Conservation (phyloP, 768 basidiomycete species). For the Lanmaoa rubissima region DNA sequence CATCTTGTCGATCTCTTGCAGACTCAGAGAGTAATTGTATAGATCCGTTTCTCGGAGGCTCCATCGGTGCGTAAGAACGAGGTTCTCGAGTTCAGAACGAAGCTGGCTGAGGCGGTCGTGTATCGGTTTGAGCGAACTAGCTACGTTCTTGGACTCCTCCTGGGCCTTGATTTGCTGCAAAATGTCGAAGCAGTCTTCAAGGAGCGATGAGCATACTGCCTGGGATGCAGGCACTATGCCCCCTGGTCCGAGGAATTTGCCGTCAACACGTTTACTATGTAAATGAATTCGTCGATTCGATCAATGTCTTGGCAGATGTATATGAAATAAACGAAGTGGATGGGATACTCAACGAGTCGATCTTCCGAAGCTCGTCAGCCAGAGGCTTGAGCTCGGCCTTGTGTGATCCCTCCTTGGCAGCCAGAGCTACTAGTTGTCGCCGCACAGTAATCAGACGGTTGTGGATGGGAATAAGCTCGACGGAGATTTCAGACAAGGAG, state of each 20-base stretch:
- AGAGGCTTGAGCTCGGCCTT: conserved; percentile 88
- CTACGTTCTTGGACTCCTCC: conserved; percentile 86
- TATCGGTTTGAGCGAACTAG: conserved; percentile 83
- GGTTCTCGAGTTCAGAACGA: conserved; percentile 82
- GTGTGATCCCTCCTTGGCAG: conserved; percentile 81
- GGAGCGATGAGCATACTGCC: conserved; percentile 83
- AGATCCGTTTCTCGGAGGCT: conserved; percentile 92
- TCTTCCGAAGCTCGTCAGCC: conserved; percentile 89
- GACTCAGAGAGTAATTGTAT: conserved; percentile 88
- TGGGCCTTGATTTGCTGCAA: conserved; percentile 92
- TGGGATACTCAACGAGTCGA: conserved; percentile 84
- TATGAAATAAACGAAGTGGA: conserved; percentile 23
- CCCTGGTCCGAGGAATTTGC: conserved; percentile 90
- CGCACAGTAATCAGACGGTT: conserved; percentile 85
- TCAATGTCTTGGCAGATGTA: conserved; percentile 20
- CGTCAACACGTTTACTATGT: conserved; percentile 84
- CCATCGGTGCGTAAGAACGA: conserved; percentile 96
- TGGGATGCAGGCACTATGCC: conserved; percentile 90
- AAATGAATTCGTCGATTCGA: background rate
- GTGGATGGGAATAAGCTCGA: conserved; percentile 89
- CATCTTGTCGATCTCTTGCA: conserved; percentile 98
- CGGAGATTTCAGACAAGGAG: conserved; percentile 82
- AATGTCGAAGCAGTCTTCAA: conserved; percentile 97
- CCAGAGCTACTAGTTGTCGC: conserved; percentile 83
- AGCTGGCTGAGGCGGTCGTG: conserved; percentile 89